Base-by-base conservation (phyloP, 768 basidiomycete genomes). In the Termitomyces sp. region DNA sequence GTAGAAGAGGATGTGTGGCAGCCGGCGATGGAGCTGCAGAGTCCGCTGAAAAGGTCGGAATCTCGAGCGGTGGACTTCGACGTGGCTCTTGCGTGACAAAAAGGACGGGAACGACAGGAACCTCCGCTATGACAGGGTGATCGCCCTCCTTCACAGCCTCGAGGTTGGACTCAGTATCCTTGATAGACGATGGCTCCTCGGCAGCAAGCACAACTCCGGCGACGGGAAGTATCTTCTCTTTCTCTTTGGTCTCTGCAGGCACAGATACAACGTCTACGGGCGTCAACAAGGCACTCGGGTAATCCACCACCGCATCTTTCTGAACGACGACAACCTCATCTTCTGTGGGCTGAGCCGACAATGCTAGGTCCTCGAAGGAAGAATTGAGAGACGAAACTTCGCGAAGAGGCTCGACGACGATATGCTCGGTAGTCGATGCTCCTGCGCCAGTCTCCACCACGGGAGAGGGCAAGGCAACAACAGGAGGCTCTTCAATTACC, bases 301-400 rank as follows among this genome's bases (percentile, higher is more conserved):
- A 18, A 13, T 38, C 40, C 5, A 32, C 11, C 9, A 42, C 39
- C 4, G 15, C 22, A 51, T 51, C 40, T 33, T 51, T 44, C 38
- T 48, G 59, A 22, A 49, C 28, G 20, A 45, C 28, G 52, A 44
- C 44, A n/a, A 55, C 15, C 22, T 50, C 60, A 9, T 57, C 55
- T 33, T 44, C 60, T 38, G 24, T 18, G 24, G 46, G 60, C 16
- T 45, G 49, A 8, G 50, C 16, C 16, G 60, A 38, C 11, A 49
- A 2, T 7, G 55, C 40, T 15, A 61, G 55, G 33, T 61, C 60
- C 49, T 61, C 60, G 50, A 61, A 61, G 46, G 60, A 61, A 50
- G 60, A 61, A 38, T 61, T 61, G 24, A 61, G 60, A 36, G 60
- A 61, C 12, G 60, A 56, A 13, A 52, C 55, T 22, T 57, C 55